phyloP scores from a whole-genome alignment of 164 flowering plant genomes.

The Nymphaea thermarum region DNA sequence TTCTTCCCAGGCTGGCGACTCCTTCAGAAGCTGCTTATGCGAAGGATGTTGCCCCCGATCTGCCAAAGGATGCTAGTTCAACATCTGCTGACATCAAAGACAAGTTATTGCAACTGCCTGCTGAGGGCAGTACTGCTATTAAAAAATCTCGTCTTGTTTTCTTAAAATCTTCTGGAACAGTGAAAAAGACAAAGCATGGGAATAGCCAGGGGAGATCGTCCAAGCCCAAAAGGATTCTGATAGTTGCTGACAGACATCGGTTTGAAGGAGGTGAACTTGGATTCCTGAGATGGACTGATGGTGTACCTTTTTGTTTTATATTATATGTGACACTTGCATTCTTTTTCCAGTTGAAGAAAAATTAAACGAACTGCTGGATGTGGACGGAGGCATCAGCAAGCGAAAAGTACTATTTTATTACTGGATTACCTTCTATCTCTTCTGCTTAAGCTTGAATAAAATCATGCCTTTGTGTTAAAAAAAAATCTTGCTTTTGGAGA shows the following conservation, averaged over 20 bases:
- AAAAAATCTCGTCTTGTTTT: not conserved
- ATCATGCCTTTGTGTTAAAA: no score
- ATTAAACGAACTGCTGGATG: conserved; percentile 76
- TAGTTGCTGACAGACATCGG: conserved; percentile 28
- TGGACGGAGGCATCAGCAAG: conserved; percentile 83
- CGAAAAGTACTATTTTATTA: conserved; percentile 41
- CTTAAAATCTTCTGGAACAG: conserved; percentile 20
- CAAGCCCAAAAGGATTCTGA: conserved; percentile 43
- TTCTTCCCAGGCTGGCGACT: not conserved
- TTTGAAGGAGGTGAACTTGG: conserved; percentile 59
- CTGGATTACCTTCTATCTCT: not conserved
- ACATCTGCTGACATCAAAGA: conserved; percentile 9
- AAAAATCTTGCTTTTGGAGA: no score
- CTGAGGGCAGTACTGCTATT: not conserved
- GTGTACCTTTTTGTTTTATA: not conserved
- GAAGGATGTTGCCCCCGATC: conserved; percentile 7
- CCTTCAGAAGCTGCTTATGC: not conserved
- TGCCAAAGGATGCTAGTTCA: conserved; percentile 9
- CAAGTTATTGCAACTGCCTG: not conserved
- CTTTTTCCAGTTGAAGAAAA: conserved; percentile 68
- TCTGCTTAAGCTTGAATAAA: not conserved
- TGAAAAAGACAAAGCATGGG: conserved; percentile 42
- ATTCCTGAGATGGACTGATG: not conserved
- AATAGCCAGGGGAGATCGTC: conserved; percentile 12
- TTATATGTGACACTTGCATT: not conserved